A percentile compares a stretch with the other conserved stretches of the same genome.
phyloP scores from a whole-genome alignment of 352 stramenopile species.

The Pythium volutum region DNA sequence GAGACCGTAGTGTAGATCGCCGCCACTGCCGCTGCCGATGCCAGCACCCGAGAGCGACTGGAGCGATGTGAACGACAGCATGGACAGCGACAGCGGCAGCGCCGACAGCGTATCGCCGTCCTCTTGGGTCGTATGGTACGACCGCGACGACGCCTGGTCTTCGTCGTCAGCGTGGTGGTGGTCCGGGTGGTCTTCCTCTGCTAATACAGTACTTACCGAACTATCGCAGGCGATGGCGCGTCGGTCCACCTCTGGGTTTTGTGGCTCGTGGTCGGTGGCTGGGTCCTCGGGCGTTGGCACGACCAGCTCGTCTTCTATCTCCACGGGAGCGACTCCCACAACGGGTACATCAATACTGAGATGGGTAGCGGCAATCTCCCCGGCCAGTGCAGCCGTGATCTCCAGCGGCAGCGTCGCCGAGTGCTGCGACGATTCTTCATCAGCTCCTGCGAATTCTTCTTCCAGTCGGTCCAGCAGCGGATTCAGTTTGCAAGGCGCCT shows the following conservation, averaged over 20 bases:
- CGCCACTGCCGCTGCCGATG: too few species aligned
- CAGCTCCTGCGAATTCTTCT: background rate
- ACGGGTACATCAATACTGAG: background rate
- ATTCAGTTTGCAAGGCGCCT: conserved; percentile 8
- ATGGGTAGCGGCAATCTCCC: background rate
- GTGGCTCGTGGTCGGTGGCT: background rate
- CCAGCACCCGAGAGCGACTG: conserved; percentile 24
- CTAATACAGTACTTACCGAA: conserved; percentile 22
- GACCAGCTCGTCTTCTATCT: background rate
- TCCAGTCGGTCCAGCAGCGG: conserved; percentile 9
- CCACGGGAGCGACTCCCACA: background rate
- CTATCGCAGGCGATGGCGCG: conserved; percentile 17
- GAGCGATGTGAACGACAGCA: conserved; percentile 55
- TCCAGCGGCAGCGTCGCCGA: conserved; percentile 19
- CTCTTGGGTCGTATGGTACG: conserved; percentile 19
- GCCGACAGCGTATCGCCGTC: conserved; percentile 35
- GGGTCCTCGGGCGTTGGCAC: background rate
- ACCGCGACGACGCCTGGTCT: conserved; percentile 4
- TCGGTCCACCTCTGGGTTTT: conserved; percentile 7
- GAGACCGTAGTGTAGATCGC: conserved; percentile 3
- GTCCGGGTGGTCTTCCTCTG: conserved; percentile 22
- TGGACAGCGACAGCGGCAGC: conserved; percentile 53
- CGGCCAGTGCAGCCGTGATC: conserved; percentile 15
- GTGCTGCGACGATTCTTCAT: background rate
- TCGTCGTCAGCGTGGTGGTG: conserved; percentile 5